Conservation (phyloP, 768 basidiomycete species). For the Suillus bovinus region DNA sequence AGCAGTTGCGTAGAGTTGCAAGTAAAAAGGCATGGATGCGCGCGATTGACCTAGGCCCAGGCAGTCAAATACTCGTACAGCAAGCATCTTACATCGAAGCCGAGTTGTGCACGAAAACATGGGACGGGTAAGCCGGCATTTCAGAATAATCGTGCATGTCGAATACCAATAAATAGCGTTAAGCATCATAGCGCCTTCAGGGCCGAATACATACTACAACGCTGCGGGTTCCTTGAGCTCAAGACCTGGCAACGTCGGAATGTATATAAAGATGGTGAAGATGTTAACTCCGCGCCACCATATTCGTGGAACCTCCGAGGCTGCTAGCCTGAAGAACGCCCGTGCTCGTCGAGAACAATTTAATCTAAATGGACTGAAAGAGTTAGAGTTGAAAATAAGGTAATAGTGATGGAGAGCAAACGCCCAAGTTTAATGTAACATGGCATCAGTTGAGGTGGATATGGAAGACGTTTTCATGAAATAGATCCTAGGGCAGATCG, state of each 20-base stretch:
- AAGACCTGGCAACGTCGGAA: background rate
- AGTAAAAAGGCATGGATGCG: background rate
- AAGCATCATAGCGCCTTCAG: slow-evolving; percentile 24
- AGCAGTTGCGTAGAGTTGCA: background rate
- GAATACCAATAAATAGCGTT: background rate
- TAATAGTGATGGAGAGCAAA: background rate
- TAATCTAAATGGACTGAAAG: background rate
- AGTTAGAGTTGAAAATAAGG: background rate
- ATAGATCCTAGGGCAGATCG: slow-evolving; percentile 9
- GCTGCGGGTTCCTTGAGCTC: background rate
- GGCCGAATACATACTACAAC: slow-evolving; percentile 14
- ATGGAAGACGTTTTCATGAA: slow-evolving; percentile 13
- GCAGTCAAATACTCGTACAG: no score
- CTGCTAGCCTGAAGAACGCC: background rate
- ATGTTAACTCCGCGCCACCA: slow-evolving; percentile 14
- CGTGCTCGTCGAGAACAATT: background rate
- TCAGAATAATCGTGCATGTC: no score
- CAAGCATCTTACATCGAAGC: no score
- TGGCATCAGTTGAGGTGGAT: slow-evolving; percentile 20
- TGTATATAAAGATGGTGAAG: slow-evolving; percentile 25
- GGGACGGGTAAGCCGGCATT: no score
- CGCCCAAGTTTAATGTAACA: slow-evolving; percentile 9
- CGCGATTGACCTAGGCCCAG: no score
- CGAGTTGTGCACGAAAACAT: no score
- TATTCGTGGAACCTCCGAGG: slow-evolving; percentile 14